Conservation (phyloP, 371 early-diverging fungal species). For the Coemansia sp. region DNA sequence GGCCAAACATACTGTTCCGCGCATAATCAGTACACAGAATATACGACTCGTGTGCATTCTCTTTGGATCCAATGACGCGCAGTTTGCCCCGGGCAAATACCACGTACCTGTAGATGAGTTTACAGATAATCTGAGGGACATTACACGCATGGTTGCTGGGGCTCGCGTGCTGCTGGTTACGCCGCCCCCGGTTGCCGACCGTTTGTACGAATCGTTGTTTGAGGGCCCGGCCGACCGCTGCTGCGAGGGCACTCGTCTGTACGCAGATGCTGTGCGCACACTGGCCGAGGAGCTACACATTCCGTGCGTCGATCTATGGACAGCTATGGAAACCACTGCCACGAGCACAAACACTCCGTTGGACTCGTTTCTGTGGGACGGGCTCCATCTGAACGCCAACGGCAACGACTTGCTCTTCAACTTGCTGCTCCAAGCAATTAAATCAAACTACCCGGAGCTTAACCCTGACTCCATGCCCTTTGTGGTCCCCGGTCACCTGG, state of each 20-base stretch:
- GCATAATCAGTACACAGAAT: conserved; percentile 51
- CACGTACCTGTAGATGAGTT: conserved; percentile 69
- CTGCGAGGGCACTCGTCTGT: conserved; percentile 54
- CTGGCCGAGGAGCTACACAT: conserved; percentile 56
- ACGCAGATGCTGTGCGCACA: conserved; percentile 61
- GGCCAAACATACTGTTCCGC: conserved; percentile 61
- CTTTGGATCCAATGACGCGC: conserved; percentile 84
- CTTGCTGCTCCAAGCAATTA: conserved; percentile 18
- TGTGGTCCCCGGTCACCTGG: conserved; percentile 3
- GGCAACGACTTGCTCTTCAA: conserved; percentile 45
- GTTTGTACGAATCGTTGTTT: conserved; percentile 51
- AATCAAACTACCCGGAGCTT: conserved; percentile 22
- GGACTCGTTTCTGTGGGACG: conserved; percentile 29
- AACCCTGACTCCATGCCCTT: conserved; percentile 26
- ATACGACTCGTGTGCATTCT: conserved; percentile 65
- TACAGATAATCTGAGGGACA: conserved; percentile 57
- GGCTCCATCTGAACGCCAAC: conserved; percentile 36
- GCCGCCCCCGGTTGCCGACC: conserved; percentile 72
- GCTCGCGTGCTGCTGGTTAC: conserved; percentile 69
- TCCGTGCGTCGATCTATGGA: conserved; percentile 64
- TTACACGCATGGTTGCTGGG: conserved; percentile 60
- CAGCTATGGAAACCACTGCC: conserved; percentile 38
- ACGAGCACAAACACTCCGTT: conserved; percentile 7
- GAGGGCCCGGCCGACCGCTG: conserved; percentile 56
- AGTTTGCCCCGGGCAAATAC: conserved; percentile 56